Conservation (phyloP, 2,329 filamentous ascomycete genomes). For the Ramichloridium luteum region DNA sequence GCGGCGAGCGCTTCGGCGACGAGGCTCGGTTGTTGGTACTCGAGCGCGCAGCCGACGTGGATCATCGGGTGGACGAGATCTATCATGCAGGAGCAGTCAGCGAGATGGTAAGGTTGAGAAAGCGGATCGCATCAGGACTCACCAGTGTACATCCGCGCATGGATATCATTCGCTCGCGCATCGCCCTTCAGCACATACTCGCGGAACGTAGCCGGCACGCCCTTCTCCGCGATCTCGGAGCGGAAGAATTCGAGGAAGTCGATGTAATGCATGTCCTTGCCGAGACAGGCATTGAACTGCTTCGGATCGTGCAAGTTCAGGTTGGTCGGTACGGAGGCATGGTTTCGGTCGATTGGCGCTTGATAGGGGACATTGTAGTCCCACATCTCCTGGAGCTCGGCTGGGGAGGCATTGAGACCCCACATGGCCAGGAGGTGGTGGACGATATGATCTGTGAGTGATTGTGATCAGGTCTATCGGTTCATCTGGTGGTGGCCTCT, state of each 20-base stretch:
- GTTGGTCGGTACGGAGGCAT: slow-evolving; percentile 1
- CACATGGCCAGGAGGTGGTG: slow-evolving; percentile 4
- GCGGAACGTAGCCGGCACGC: slow-evolving; percentile 49
- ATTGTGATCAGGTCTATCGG: no score
- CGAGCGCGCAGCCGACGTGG: slow-evolving; percentile 3
- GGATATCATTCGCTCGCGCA: slow-evolving; percentile 53
- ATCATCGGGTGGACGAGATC: slow-evolving; percentile 5
- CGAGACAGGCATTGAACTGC: slow-evolving; percentile 48
- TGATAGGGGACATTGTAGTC: slow-evolving; percentile 5
- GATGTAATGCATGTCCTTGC: slow-evolving; percentile 51
- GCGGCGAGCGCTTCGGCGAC: slow-evolving; percentile 3
- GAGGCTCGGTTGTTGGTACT: slow-evolving; percentile 3
- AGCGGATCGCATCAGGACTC: no score
- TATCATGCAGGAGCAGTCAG: no score
- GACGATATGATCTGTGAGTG: slow-evolving; percentile 3
- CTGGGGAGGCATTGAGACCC: slow-evolving; percentile 1
- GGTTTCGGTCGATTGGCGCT: slow-evolving; percentile 4
- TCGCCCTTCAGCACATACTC: slow-evolving; percentile 59
- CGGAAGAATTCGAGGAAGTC: slow-evolving; percentile 71
- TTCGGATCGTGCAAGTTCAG: slow-evolving; percentile 41
- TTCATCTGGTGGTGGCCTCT: no score
- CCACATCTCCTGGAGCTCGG: slow-evolving; percentile 4
- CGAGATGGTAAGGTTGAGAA: no score
- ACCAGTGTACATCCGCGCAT: slow-evolving; percentile 57
- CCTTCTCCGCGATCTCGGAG: slow-evolving; percentile 52